phyloP scores from a whole-genome alignment of 352 stramenopile genomes.

The Phytopythium vexans region DNA sequence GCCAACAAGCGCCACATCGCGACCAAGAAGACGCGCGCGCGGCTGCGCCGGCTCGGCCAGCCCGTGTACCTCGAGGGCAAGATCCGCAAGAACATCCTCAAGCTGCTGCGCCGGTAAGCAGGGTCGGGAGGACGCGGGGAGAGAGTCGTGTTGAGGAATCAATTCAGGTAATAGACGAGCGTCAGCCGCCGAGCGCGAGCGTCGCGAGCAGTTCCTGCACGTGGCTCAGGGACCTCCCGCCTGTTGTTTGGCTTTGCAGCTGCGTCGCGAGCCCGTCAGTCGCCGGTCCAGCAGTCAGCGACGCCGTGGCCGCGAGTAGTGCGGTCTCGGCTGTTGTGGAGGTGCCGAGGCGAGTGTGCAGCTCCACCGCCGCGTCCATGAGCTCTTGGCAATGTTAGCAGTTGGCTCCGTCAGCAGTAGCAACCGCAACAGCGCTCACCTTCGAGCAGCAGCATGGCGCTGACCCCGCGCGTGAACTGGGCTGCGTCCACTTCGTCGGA shows the following conservation, averaged over 20 bases:
- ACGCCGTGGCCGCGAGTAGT: background rate
- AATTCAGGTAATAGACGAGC: background rate
- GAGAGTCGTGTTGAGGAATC: background rate
- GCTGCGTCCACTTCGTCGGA: background rate
- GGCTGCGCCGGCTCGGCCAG: constrained; percentile 73
- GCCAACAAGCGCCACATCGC: constrained; percentile 84
- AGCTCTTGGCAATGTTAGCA: background rate
- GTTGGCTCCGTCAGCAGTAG: too few species aligned
- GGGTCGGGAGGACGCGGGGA: background rate
- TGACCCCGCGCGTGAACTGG: background rate
- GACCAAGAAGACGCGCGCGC: constrained; percentile 82
- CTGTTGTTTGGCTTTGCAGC: background rate
- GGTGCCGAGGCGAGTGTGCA: background rate
- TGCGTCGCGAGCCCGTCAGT: background rate
- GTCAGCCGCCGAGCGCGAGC: background rate
- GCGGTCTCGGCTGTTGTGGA: background rate
- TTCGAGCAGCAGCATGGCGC: constrained; percentile 1
- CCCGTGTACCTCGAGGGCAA: constrained; percentile 64
- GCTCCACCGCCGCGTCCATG: constrained; percentile 1
- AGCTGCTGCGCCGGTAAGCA: constrained; percentile 54
- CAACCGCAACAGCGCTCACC: background rate
- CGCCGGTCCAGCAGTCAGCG: too few species aligned
- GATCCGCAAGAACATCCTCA: constrained; percentile 83
- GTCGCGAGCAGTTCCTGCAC: background rate
- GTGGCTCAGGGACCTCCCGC: background rate